Evolutionary conservation across 176 grass and related monocot genomes (phyloP).

Genomic region (Oryza nivara): DNA sequence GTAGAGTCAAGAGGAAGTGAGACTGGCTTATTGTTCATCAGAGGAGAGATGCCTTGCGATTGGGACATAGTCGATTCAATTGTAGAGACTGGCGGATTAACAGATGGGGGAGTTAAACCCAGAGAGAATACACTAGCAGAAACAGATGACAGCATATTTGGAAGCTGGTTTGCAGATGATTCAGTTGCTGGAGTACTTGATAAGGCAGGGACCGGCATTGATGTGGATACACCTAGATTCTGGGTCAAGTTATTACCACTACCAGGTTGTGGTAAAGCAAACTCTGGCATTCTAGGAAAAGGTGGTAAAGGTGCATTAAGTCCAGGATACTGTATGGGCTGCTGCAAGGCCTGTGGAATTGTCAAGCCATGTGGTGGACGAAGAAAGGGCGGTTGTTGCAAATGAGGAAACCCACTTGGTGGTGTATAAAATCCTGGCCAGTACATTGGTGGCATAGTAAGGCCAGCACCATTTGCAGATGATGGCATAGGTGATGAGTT

Average conservation of each 20-base stretch:
- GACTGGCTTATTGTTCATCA: slow-evolving; percentile 43
- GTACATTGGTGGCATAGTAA: slow-evolving; percentile 76
- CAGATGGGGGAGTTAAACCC: slow-evolving; percentile 45
- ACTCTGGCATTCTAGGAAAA: slow-evolving; percentile 73
- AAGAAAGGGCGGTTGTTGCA: slow-evolving; percentile 62
- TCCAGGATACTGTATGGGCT: slow-evolving; percentile 61
- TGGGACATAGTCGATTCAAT: slow-evolving; percentile 33
- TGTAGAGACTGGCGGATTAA: slow-evolving; percentile 40
- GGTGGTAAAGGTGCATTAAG: slow-evolving; percentile 56
- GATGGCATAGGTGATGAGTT: slow-evolving; percentile 55
- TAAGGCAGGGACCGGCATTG: slow-evolving; percentile 40
- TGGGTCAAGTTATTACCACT: slow-evolving; percentile 49
- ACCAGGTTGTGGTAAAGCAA: slow-evolving; percentile 68
- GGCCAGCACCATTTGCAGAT: slow-evolving; percentile 57
- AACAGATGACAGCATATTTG: slow-evolving; percentile 49
- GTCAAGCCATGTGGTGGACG: slow-evolving; percentile 57
- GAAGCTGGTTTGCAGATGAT: slow-evolving; percentile 51
- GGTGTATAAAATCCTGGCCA: slow-evolving; percentile 76
- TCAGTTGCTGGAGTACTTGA: slow-evolving; percentile 54
- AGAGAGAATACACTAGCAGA: slow-evolving; percentile 49
- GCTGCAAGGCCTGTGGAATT: slow-evolving; percentile 57
- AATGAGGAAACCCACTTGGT: slow-evolving; percentile 63
- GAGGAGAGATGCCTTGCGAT: slow-evolving; percentile 42
- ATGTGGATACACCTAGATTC: slow-evolving; percentile 46
- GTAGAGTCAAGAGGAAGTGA: slow-evolving; percentile 35